Evolutionary conservation across 2,329 filamentous ascomycete species (phyloP), one percentile per base, ranked within the genome.

Genomic region (Aureobasidium sp.): DNA sequence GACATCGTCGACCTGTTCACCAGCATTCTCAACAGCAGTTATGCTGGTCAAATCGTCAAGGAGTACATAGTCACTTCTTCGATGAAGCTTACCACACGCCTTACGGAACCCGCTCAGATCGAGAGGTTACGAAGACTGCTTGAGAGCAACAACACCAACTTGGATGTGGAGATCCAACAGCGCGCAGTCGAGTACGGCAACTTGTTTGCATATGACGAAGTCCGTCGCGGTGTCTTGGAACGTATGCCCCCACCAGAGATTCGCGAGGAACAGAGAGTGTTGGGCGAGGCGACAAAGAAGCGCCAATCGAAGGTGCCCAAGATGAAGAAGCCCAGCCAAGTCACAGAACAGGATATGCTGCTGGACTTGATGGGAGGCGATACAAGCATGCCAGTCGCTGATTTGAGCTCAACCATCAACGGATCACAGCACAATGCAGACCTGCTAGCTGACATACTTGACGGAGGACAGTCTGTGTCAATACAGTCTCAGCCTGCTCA

Each of bases 161-260:
- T 98, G 49, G 91, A 95, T 64, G 85, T 97, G 22, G 93, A 98
- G 68, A 86, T 97, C 21, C 94, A 98, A 69, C 93, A 98, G 70
- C 84, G 93, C 67, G 87, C 91, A 4, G 90, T 95, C 17, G 93
- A 98, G 68, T 98, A 97, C 64, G 82, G 84, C 55, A 97, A 97
- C 64, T 77, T 98, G n/a, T 97, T 98, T 63, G 81, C 81, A 0
- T 89, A 89, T 63, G 90, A 98, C 61, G 78, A 89, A 56, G 87
- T 98, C 54, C 84, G 91, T 52, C 81, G 80, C 56, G 93, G 93
- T 55, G 93, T 98, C 2, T 75, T 98, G 10, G 93, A 98, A 71
- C 94, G 93, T 69, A 98, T 98, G 94, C 93, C 93, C 6, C 82
- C 93, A 1, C 93, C 93, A 7, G 91, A 97, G 68, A 97, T 98